Evolutionary conservation across 2,329 filamentous ascomycete species (phyloP).

Genomic region (Akanthomyces uredinophilus): DNA sequence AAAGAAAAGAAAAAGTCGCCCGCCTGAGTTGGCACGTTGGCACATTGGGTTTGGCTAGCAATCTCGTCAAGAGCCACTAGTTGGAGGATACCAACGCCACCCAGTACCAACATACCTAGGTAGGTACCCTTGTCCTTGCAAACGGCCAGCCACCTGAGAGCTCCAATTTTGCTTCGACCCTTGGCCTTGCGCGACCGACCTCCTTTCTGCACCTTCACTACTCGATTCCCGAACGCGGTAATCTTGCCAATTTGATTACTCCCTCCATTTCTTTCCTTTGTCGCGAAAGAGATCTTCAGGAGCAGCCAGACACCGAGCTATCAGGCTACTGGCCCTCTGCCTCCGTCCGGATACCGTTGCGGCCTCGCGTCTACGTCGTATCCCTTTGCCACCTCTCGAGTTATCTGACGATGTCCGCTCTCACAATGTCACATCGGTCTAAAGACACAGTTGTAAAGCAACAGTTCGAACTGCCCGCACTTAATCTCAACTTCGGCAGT

Average conservation of each 20-base stretch:
- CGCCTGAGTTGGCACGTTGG: not conserved
- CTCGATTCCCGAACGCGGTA: not conserved
- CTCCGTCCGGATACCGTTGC: not conserved
- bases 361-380: not conserved
- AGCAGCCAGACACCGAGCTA: not conserved
- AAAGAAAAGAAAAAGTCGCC: not conserved
- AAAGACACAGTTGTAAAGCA: constrained; percentile 17
- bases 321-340: not conserved
- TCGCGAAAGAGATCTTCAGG: not conserved
- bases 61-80: not conserved
- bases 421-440: constrained; percentile 9
- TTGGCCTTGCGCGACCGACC: constrained; percentile 5
- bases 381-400: not conserved
- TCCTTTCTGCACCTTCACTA: constrained; percentile 9
- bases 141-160: constrained; percentile 13
- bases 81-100: not conserved
- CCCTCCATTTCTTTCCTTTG: not conserved
- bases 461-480: constrained; percentile 52
- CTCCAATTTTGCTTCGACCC: constrained; percentile 15
- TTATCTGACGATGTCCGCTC: not conserved
- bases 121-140: not conserved
- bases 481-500: constrained; percentile 54
- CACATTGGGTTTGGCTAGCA: not conserved
- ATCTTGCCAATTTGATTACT: not conserved
- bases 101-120: too few relatives aligned